phyloP scores from a whole-genome alignment of 441 rosid genomes.

The Euphorbia schlechtendalii region DNA sequence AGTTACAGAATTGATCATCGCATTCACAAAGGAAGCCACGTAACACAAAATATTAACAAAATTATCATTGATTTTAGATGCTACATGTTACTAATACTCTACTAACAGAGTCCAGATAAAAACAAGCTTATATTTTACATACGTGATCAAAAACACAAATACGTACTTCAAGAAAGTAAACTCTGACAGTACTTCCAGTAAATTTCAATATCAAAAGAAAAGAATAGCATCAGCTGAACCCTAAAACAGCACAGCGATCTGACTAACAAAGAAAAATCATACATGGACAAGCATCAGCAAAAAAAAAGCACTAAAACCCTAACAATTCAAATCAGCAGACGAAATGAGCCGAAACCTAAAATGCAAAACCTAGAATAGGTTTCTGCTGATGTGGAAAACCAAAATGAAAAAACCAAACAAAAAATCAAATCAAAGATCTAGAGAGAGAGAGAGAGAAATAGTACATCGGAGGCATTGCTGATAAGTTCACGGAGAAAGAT shows the following conservation, averaged over 20 bases:
- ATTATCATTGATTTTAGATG: no score
- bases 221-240: background rate
- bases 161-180: no score
- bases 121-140: no score
- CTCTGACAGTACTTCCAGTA: no score
- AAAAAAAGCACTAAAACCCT: background rate
- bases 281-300: no score
- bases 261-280: background rate
- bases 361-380: background rate
- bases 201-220: background rate
- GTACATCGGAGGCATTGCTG: slow-evolving; percentile 71
- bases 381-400: background rate
- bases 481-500: slow-evolving; percentile 73
- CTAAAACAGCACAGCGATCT: background rate
- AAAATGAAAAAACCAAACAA: background rate
- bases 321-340: background rate
- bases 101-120: background rate
- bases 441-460: background rate
- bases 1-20: no score
- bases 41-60: no score
- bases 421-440: background rate
- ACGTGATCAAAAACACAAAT: no score
- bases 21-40: no score
- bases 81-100: no score
- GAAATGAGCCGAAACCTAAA: background rate